A percentile compares a stretch with the other conserved stretches of the same genome.
Evolutionary conservation across 1,284 basidiomycete genomes (phyloP).

Genomic region (Taiwanofungus camphoratus): DNA sequence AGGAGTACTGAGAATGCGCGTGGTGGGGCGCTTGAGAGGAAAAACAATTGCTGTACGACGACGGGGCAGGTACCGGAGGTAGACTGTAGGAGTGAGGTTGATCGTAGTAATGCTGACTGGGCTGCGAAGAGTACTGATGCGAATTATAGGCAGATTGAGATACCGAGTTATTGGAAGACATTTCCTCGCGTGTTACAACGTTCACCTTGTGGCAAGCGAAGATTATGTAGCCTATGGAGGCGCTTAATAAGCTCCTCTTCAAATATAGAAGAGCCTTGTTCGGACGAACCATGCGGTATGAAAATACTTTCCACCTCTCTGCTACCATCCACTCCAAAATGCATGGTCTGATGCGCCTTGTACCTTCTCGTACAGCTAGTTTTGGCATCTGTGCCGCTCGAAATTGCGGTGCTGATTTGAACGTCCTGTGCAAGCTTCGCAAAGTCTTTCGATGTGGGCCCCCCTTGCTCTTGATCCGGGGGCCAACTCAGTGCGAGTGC

Average conservation of each 20-base stretch:
- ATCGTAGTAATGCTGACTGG: conserved; percentile 42
- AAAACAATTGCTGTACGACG: conserved; percentile 32
- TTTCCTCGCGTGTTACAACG: conserved; percentile 37
- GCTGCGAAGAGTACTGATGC: conserved; percentile 28
- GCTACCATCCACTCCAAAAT: conserved; percentile 50
- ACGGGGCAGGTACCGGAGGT: conserved; percentile 33
- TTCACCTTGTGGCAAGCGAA: conserved; percentile 79
- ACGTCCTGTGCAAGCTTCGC: conserved; percentile 78
- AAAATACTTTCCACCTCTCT: conserved; percentile 83
- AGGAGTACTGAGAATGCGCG: conserved; percentile 37
- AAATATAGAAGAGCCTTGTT: conserved; percentile 13
- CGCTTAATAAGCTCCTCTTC: conserved; percentile 9
- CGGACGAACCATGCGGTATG: conserved; percentile 81
- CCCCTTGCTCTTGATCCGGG: conserved; percentile 54
- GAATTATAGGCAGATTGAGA: conserved; percentile 18
- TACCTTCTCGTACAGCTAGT: conserved; percentile 93
- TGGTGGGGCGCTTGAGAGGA: conserved; percentile 34
- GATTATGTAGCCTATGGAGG: conserved; percentile 61
- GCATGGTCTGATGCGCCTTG: conserved; percentile 73
- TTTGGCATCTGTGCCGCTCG: conserved; percentile 63
- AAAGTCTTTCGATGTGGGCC: conserved; percentile 76
- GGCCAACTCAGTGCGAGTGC: conserved; percentile 84
- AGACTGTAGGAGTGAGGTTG: conserved; percentile 34
- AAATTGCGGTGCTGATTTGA: conserved; percentile 48
- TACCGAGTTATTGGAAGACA: conserved; percentile 19